Percentiles rank a stretch among this genome's conserved stretches.
Conservation (phyloP, 306 rosid species). For the Vigna reflexopilosa region DNA sequence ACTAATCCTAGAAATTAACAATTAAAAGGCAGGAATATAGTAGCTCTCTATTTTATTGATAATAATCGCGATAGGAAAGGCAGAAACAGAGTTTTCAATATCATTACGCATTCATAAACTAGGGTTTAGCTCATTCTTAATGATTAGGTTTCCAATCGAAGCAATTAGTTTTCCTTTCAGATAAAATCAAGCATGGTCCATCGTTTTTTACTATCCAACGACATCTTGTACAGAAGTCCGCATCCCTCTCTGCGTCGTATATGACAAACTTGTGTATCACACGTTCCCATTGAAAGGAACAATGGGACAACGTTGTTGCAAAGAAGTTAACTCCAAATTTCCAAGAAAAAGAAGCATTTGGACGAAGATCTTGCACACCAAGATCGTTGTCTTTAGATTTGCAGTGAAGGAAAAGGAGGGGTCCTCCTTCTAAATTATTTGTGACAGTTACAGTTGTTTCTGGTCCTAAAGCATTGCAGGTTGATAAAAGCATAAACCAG, state of each 20-base stretch:
- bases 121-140: too few relatives aligned
- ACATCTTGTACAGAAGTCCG: rapidly evolving
- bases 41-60: too few relatives aligned
- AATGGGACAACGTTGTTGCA: neutral
- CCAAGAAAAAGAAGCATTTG: neutral
- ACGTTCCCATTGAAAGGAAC: neutral
- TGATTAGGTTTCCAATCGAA: neutral
- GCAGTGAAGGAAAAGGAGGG: neutral
- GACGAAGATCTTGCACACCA: neutral
- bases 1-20: too few relatives aligned
- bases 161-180: neutral
- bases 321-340: neutral
- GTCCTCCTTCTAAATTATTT: neutral
- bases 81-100: too few relatives aligned
- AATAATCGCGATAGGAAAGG: too few relatives aligned
- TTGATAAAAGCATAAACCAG: neutral
- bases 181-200: neutral
- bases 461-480: neutral
- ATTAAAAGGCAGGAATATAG: too few relatives aligned
- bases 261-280: neutral
- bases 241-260: neutral
- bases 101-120: too few relatives aligned
- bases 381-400: neutral
- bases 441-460: neutral
- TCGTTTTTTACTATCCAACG: neutral